phyloP scores from a whole-genome alignment of 257 asterid species.

The Ilex asprella region DNA sequence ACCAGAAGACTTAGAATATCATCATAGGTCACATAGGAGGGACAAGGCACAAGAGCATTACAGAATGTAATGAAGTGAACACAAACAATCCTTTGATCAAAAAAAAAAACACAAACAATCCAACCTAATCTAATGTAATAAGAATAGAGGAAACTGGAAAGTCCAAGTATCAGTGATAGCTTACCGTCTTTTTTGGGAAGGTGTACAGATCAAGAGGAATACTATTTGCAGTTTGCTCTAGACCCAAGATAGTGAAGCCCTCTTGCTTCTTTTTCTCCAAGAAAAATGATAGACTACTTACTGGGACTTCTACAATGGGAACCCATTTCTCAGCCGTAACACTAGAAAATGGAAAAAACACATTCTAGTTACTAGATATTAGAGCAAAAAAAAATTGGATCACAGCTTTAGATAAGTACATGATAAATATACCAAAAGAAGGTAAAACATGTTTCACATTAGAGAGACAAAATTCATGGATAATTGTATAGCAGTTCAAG shows the following conservation, averaged over 20 bases:
- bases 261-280: slow-evolving; percentile 75
- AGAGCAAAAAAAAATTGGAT: too few species aligned
- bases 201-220: slow-evolving; percentile 63
- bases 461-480: too few species aligned
- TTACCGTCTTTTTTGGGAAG: slow-evolving; percentile 64
- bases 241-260: slow-evolving; percentile 76
- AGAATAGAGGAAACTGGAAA: slow-evolving; percentile 3
- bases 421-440: too few species aligned
- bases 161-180: slow-evolving; percentile 15
- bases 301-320: slow-evolving; percentile 82
- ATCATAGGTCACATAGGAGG: slow-evolving; percentile 1
- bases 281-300: slow-evolving; percentile 53
- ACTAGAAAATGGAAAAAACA: slow-evolving; percentile 26
- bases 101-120: neutral
- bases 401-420: too few species aligned
- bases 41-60: too few species aligned
- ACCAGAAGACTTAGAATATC: too few species aligned
- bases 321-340: slow-evolving; percentile 98
- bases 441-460: too few species aligned
- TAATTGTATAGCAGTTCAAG: too few species aligned
- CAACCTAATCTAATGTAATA: neutral
- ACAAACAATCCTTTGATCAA: neutral
- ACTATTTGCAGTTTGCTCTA: slow-evolving; percentile 98
- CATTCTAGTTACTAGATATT: too few species aligned
- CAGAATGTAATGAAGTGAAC: neutral